Base-by-base conservation (phyloP, 1,139 yeast species). In the Candida sanyaensis region DNA sequence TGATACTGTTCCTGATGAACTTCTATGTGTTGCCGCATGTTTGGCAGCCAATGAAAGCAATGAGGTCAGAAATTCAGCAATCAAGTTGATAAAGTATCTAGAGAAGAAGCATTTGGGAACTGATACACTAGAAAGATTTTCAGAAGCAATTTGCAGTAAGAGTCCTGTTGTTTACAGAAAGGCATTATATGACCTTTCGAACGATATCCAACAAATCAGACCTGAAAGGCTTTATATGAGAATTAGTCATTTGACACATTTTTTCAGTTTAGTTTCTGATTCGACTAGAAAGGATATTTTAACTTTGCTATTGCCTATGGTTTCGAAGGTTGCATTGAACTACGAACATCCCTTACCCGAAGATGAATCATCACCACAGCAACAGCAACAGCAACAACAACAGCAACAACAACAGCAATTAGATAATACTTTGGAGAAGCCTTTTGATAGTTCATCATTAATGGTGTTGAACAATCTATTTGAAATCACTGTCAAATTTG, bases 231-330 rank as follows among this genome's bases (percentile, higher is more conserved):
- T 83, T 9, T 80, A 77, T 53, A 73, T 73, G 47, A 75, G 88
- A 54, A 83, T 89, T 48, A 87, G 95, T 32, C 88, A 86, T 61
- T 71, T 90, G 61, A 83, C 93, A 0, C 78, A 80, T 72, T 81
- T 81, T 54, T 88, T 88, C 58, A 84, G 83, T 55, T 66, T 78
- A 21, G 95, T 88, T 4, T 80, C 77, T 41, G 57, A 49, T 63
- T 73, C 53, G 68, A 80, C 63, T 1, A 78, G 95, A 58, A 80
- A 90, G 48, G 97, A 91, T 63, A 78, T 93, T 12, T 68, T 92
- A 48, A 84, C 95, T 0, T 84, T 92, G 29, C 67, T 93, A 48
- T 72, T 89, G 10, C 97, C 99, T 0, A 93, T 98, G 97, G 82
- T 92, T 11, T 95, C 88, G 60, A 81, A 85, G 3, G 84, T 91